Base-by-base conservation (phyloP, 2,329 filamentous ascomycete genomes). In the Dactylellina haptotyla region DNA sequence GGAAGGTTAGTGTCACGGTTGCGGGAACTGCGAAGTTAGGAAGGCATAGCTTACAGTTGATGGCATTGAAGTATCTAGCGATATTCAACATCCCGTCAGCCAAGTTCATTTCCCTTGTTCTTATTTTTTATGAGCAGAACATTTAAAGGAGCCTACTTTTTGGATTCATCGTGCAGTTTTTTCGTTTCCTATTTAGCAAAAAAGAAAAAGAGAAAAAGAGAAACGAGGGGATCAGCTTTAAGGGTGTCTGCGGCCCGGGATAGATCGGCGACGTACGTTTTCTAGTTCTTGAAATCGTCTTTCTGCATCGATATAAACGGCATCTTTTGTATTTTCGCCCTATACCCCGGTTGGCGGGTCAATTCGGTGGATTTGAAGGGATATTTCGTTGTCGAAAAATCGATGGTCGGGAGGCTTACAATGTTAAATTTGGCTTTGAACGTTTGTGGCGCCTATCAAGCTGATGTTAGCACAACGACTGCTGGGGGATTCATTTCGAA, bases 381-480 rank as follows among this genome's bases (percentile, higher is more conserved):
- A 26, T 53, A 12, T 48, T 16, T 16, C 12, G 32, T 23, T 30
- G 25, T 4, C 14, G 23, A 14, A 20, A 45, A 41, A 25, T 34
- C 16, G 48, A 50, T 23, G 50, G 48, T 41, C 20, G 34, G 2
- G n/a, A 26, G 25, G 54, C 82, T 70, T 82, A 84, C 83, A 78
- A 98, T 88, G 81, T 97, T 98, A 85, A 99, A 97, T 79, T 88
- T 92, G 79, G 89, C 85, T 82, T 93, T 96, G 85, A 99, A 87
- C 79, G 89, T 89, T 86, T 99, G 95, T 77, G 95, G 95, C 80
- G 94, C 90, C 92, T 87, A 76, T 59, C 41, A 53, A 76, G 77
- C 56, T 78, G 75, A 50, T 28, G 30, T 64, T 39, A 63, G 61
- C 88, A 63, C 14, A 25, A 23, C 25, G n/a, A 10, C n/a, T 25